Conservation (phyloP, 2,329 filamentous ascomycete species). For the Tympanopsis confertula region DNA sequence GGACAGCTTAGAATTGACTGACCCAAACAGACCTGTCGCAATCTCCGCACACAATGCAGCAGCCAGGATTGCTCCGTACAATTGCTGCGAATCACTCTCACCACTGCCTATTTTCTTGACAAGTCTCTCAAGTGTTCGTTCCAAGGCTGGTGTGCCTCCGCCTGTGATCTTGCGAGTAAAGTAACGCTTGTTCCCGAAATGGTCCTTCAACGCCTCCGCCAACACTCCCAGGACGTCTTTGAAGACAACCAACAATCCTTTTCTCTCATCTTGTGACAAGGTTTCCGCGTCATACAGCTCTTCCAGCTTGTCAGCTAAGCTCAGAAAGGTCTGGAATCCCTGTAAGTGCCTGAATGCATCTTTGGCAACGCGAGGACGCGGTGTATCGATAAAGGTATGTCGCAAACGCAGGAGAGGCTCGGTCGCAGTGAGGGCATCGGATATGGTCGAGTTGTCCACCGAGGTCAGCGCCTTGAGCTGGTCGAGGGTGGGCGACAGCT, state of each 20-base stretch:
- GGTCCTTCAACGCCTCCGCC: slow-evolving; percentile 62
- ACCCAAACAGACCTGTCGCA: slow-evolving; percentile 68
- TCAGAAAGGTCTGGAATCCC: slow-evolving; percentile 67
- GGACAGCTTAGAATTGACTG: slow-evolving; percentile 55
- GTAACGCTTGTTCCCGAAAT: slow-evolving; percentile 78
- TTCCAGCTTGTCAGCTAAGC: slow-evolving; percentile 57
- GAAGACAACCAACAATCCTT: slow-evolving; percentile 55
- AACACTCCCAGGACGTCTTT: slow-evolving; percentile 64
- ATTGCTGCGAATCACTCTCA: slow-evolving; percentile 53
- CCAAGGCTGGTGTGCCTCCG: slow-evolving; percentile 68
- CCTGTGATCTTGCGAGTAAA: slow-evolving; percentile 67
- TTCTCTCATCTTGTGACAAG: slow-evolving; percentile 49
- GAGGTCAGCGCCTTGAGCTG: neutral
- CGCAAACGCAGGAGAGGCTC: slow-evolving; percentile 53
- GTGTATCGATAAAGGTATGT: slow-evolving; percentile 41
- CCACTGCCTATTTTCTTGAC: slow-evolving; percentile 25
- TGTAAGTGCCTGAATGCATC: slow-evolving; percentile 73
- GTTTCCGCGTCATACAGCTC: slow-evolving; percentile 65
- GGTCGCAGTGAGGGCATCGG: slow-evolving; percentile 33
- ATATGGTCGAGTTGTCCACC: slow-evolving; percentile 24
- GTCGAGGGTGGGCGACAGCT: neutral
- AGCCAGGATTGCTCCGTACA: slow-evolving; percentile 58
- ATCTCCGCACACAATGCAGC: slow-evolving; percentile 72
- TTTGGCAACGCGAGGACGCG: slow-evolving; percentile 40
- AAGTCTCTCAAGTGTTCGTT: slow-evolving; percentile 60